Percentiles rank a stretch among this genome's conserved stretches.
Conservation (phyloP, 1,139 yeast species). For the Torulaspora pretoriensis region DNA sequence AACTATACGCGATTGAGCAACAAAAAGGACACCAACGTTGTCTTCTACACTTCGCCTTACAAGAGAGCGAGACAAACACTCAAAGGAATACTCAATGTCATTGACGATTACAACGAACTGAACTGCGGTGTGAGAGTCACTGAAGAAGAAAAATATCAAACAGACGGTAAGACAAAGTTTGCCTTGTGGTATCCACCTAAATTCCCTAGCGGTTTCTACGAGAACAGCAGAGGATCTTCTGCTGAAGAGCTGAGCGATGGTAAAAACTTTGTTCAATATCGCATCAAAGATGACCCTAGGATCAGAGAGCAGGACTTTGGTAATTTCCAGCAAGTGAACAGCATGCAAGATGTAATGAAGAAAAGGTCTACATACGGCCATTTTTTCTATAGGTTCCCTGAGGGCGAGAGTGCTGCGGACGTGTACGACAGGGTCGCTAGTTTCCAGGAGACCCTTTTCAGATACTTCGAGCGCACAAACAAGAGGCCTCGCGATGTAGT, state of each 20-base stretch:
- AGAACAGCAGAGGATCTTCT: constrained; percentile 21
- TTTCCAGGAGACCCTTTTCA: constrained; percentile 77
- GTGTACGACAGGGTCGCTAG: constrained; percentile 88
- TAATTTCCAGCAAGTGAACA: constrained; percentile 60
- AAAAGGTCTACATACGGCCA: constrained; percentile 83
- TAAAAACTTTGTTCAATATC: constrained; percentile 46
- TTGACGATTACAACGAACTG: constrained; percentile 39
- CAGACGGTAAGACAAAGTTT: constrained; percentile 16
- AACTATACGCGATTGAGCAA: constrained; percentile 17
- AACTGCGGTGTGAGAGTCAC: constrained; percentile 21
- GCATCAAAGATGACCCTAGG: constrained; percentile 77
- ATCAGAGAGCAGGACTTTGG: constrained; percentile 95
- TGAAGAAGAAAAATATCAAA: constrained; percentile 19
- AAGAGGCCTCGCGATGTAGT: constrained; percentile 44
- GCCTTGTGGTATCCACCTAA: constrained; percentile 23
- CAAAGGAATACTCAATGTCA: constrained; percentile 56
- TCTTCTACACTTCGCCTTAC: constrained; percentile 80
- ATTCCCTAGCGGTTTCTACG: constrained; percentile 29
- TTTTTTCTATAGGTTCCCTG: constrained; percentile 84
- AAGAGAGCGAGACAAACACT: constrained; percentile 75
- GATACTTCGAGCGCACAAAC: constrained; percentile 56
- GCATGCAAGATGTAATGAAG: constrained; percentile 72
- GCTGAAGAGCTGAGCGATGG: constrained; percentile 18
- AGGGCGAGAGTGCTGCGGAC: constrained; percentile 94
- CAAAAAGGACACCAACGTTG: constrained; percentile 25